phyloP scores from a whole-genome alignment of 768 basidiomycete species.

The Lactarius akahatsu region DNA sequence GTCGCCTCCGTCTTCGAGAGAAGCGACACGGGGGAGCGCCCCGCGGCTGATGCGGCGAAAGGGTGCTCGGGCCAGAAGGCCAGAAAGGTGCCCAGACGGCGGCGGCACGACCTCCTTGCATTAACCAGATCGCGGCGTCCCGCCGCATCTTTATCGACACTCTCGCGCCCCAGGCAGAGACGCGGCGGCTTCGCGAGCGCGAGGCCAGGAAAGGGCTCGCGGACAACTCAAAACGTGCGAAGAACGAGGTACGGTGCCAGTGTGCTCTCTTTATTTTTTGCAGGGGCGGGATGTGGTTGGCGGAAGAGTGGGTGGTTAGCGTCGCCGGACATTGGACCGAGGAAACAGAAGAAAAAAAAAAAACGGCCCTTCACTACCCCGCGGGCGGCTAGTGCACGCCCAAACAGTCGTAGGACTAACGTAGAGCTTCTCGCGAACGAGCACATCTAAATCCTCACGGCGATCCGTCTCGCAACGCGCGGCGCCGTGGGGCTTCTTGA shows the following conservation, averaged over 20 bases:
- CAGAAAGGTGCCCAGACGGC: slow-evolving; percentile 22
- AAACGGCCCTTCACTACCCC: no score
- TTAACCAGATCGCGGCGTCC: slow-evolving; percentile 54
- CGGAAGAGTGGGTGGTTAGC: no score
- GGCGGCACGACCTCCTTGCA: slow-evolving; percentile 45
- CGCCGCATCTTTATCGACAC: slow-evolving; percentile 47
- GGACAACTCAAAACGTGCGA: slow-evolving; percentile 50
- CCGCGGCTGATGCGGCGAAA: not conserved
- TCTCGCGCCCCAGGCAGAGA: slow-evolving; percentile 48
- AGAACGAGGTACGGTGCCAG: slow-evolving; percentile 48
- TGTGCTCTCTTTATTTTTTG: not conserved
- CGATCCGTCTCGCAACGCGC: no score
- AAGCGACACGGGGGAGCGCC: not conserved
- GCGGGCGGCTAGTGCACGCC: no score
- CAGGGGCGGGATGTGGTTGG: not conserved
- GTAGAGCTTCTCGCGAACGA: no score
- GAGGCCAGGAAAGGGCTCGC: slow-evolving; percentile 67
- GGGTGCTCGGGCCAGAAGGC: not conserved
- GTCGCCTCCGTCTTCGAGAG: not conserved
- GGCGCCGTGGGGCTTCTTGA: no score
- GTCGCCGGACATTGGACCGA: no score
- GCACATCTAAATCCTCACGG: no score
- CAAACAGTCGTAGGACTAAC: no score
- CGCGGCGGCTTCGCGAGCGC: slow-evolving; percentile 66
- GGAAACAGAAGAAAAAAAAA: no score